Evolutionary conservation across 2,329 filamentous ascomycete genomes (phyloP), one percentile per base, ranked within the genome.

Genomic region (Nemania sp.): DNA sequence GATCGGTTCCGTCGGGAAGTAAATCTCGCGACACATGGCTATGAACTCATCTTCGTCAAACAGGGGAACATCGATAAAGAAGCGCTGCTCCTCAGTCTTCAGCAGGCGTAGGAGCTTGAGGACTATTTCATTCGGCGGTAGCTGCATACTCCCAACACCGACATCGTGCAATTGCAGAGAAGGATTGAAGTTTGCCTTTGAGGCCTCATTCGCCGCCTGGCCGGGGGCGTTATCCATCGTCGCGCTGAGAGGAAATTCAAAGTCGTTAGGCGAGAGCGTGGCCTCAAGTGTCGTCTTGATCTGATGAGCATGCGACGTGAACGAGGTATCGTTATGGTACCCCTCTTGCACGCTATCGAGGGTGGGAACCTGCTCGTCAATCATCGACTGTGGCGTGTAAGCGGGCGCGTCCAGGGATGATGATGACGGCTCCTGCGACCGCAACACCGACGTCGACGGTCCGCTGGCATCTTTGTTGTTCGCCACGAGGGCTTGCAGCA

Each of bases 1-100:
- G 14, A 67, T 57, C 0, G 64, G 63, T 43, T 65, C 61, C n/a
- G 62, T 64, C 6, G 66, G 64, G 26, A 68, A 67, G 52, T 66
- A 68, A 26, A 67, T 64, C 2, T 58, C 54, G 2, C 62, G 61
- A 36, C 66, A 68, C 43, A 66, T 56, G 17, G 60, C 54, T n/a
- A 57, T 50, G 49, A 68, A 67, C 15, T 66, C 64, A 19, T 63
- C 57, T 43, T 63, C 57, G 8, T 62, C 24, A 15, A 66, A 63
- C 12, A 63, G 42, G 3, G 63, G 62, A 1, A 65, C 36, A 26
- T 68, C 65, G 8, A 66, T 40, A 37, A 68, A 68, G 44, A 67
- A 66, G 6, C 61, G 60, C 44, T 68, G 65, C 33, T 65, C 60
- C 8, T 63, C 52, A 3, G 48, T 6, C 37, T 66, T 66, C 2